A percentile compares a stretch with the other conserved stretches of the same genome.
Conservation (phyloP, 805 yeast species). For the Ogataea trehalophila region DNA sequence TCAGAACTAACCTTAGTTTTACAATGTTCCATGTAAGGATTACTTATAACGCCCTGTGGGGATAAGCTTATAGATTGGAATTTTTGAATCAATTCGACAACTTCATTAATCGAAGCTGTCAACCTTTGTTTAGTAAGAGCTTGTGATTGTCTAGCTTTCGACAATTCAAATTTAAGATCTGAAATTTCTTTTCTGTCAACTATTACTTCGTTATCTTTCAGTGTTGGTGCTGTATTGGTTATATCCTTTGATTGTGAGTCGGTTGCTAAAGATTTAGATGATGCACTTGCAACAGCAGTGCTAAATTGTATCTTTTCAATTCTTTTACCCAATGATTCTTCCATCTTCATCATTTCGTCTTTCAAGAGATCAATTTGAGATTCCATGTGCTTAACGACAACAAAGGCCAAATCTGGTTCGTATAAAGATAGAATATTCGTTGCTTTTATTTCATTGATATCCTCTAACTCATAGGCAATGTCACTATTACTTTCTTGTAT, state of each 20-base stretch:
- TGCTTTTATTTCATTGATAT: constrained; percentile 53
- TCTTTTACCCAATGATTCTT: constrained; percentile 22
- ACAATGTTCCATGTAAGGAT: constrained; percentile 67
- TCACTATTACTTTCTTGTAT: constrained; percentile 56
- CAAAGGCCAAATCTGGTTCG: constrained; percentile 34
- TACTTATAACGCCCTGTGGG: constrained; percentile 23
- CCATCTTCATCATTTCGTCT: constrained; percentile 25
- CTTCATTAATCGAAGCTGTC: constrained; percentile 37
- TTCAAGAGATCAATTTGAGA: constrained; percentile 23
- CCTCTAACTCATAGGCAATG: constrained; percentile 78
- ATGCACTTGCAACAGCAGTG: constrained; percentile 3
- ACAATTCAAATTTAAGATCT: constrained; percentile 53
- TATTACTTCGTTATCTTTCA: constrained; percentile 1
- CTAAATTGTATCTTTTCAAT: constrained; percentile 20
- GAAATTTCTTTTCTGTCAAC: constrained; percentile 30
- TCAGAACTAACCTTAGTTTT: constrained; percentile 69
- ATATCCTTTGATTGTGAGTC: neutral
- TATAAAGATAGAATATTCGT: constrained; percentile 59
- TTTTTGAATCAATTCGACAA: constrained; percentile 43
- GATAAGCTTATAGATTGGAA: constrained; percentile 37
- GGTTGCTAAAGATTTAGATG: neutral
- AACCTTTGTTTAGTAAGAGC: constrained; percentile 37
- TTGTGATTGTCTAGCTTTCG: constrained; percentile 55
- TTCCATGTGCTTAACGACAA: constrained; percentile 24
- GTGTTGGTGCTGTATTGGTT: neutral